Conservation (phyloP, 306 rosid genomes). For the Trifolium pratense region DNA sequence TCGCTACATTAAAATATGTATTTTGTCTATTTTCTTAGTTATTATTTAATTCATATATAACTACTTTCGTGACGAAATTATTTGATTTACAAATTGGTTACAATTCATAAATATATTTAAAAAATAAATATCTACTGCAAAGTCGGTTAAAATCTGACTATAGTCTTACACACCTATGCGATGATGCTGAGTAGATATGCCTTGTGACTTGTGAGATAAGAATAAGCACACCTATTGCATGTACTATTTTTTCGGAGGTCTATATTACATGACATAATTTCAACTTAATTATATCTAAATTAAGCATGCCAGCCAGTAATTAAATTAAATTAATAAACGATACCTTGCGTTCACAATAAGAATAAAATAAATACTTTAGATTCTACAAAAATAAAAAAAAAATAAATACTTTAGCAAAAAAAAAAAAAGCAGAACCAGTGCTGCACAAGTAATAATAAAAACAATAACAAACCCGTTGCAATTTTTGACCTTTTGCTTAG, state of each 20-base stretch:
- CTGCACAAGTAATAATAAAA: conserved; percentile 28
- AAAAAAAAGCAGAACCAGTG: conserved; percentile 2
- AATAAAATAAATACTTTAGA: too few species aligned
- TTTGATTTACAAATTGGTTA: too few species aligned
- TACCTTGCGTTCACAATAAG: background rate
- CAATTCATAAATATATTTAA: too few species aligned
- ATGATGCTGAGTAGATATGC: background rate
- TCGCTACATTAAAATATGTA: too few species aligned
- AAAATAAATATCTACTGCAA: too few species aligned
- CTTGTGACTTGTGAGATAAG: too few species aligned
- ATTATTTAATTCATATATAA: too few species aligned
- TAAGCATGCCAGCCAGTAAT: background rate
- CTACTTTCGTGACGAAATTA: too few species aligned
- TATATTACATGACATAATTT: background rate
- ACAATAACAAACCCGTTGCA: conserved; percentile 10
- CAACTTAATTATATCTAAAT: background rate
- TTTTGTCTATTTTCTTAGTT: too few species aligned
- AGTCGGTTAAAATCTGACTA: too few species aligned
- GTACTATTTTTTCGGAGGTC: background rate
- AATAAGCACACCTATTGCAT: background rate
- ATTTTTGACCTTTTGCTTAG: conserved; percentile 44
- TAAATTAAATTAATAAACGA: background rate
- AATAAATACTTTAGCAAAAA: too few species aligned
- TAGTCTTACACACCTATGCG: background rate
- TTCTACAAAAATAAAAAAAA: background rate